Base-by-base conservation (phyloP, 1,284 basidiomycete species). In the Ceratobasidium sp. region DNA sequence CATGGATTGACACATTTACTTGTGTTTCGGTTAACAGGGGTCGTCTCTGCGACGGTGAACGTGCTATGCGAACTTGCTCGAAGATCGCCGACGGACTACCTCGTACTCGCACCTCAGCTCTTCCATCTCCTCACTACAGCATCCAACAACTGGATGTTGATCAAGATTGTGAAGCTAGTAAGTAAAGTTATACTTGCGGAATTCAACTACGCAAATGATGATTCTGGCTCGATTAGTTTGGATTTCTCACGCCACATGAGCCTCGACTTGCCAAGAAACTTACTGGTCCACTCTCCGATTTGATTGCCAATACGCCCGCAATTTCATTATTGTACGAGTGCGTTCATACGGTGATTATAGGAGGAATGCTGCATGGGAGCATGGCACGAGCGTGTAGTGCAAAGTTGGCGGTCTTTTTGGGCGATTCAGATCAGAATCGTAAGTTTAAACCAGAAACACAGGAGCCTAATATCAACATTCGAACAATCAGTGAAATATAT, bases 91-190 rank as follows among this genome's bases (percentile, higher is more conserved):
- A 87, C 87, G 80, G 93, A 94, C 77, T 96, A 96, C 83, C 87
- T 98, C 4, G 87, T 91, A 1, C 85, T 98, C 42, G 97, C 97
- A 2, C 98, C 98, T 1, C 95, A 96, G 82, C 86, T 99, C 66
- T 99, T 99, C 84, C 94, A 94, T 81, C 89, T 99, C n/a, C 87
- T 99, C 78, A 98, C 96, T 0, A 96, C 93, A 0, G 96, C 95
- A 44, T 94, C 93, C 40, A 99, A 99, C 85, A 99, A 99, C 83
- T 99, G 98, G 98, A 97, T 99, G 94, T 88, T 99, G 78, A 99
- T 99, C 86, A 99, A 99, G 87, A 94, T 99, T 67, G 93, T 99
- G 84, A 99, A 99, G 86, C 86, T 98, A 82, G 96, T 96, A 83
- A 83, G 90, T 83, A 44, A 9, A 10, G 10, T n/a, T 42, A 50